Conservation (phyloP, 2,329 filamentous ascomycete species). For the Nemania serpens region DNA sequence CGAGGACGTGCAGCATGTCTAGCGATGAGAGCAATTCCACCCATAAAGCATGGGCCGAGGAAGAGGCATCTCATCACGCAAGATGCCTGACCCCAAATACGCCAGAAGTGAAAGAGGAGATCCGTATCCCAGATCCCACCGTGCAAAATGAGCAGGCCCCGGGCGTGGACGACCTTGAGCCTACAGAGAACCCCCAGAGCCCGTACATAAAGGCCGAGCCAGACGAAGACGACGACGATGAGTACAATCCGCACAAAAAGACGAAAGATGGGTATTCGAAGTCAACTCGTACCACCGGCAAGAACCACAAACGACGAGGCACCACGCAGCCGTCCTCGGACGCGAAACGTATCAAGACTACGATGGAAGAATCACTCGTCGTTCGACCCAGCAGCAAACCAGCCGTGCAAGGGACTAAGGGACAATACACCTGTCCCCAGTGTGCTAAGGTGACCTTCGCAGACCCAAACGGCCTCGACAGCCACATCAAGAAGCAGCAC, state of each 20-base stretch:
- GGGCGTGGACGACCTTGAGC: constrained; percentile 34
- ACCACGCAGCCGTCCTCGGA: constrained; percentile 23
- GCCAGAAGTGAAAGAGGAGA: constrained; percentile 36
- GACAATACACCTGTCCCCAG: constrained; percentile 43
- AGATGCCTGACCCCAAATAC: constrained; percentile 38
- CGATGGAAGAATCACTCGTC: constrained; percentile 22
- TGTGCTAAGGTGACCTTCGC: constrained; percentile 50
- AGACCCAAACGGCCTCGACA: constrained; percentile 51
- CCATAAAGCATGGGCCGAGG: constrained; percentile 27
- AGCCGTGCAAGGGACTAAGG: constrained; percentile 33
- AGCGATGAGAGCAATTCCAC: constrained; percentile 39
- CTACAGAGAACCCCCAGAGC: constrained; percentile 25
- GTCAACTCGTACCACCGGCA: constrained; percentile 23
- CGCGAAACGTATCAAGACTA: constrained; percentile 36
- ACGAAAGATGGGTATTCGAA: constrained; percentile 27
- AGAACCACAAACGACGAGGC: constrained; percentile 35
- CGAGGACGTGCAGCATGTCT: constrained; percentile 41
- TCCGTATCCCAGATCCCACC: constrained; percentile 26
- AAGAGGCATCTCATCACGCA: constrained; percentile 24
- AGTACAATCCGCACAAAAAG: constrained; percentile 33
- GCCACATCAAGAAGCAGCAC: constrained; percentile 58
- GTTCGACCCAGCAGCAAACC: constrained; percentile 28
- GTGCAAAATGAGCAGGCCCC: constrained; percentile 19
- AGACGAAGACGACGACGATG: constrained; percentile 33
- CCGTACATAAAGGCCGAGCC: constrained; percentile 29